These are phyloP conservation scores for Pichia rugopelliculosa DNA, from an alignment of 805 yeast genomes.

Conservation along the genomic window DNA sequence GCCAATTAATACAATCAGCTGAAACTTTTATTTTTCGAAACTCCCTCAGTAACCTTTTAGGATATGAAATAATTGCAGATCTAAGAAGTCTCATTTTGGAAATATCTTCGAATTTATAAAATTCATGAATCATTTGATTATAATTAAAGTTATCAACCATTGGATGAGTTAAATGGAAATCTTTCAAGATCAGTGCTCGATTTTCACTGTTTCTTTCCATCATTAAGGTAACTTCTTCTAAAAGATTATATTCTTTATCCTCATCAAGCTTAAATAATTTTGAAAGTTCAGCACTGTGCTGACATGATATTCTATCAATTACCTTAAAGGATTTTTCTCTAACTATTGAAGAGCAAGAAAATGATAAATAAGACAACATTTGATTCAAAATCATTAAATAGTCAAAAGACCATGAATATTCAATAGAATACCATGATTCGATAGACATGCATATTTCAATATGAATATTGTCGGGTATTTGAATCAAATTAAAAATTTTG, in stretches of 20 bases:
- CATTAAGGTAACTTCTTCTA: background rate
- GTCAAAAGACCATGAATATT: background rate
- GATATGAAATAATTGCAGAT: background rate
- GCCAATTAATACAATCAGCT: background rate
- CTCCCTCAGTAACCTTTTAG: background rate
- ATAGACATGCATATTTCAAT: background rate
- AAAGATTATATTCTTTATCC: background rate
- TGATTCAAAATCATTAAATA: background rate
- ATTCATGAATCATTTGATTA: background rate
- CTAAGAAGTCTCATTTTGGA: background rate
- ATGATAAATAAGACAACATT: background rate
- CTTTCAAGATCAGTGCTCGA: background rate
- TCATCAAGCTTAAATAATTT: background rate
- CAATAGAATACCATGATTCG: background rate
- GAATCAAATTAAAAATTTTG: background rate
- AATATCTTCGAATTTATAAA: background rate
- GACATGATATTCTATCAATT: background rate
- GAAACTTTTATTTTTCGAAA: background rate
- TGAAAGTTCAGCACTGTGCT: background rate
- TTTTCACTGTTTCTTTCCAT: background rate
- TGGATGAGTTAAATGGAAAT: background rate
- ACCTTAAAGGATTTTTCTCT: background rate
- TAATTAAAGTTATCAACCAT: background rate
- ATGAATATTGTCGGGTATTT: background rate
- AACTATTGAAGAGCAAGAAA: background rate